Conservation (phyloP, 306 rosid genomes). For the Glycine latifolia region DNA sequence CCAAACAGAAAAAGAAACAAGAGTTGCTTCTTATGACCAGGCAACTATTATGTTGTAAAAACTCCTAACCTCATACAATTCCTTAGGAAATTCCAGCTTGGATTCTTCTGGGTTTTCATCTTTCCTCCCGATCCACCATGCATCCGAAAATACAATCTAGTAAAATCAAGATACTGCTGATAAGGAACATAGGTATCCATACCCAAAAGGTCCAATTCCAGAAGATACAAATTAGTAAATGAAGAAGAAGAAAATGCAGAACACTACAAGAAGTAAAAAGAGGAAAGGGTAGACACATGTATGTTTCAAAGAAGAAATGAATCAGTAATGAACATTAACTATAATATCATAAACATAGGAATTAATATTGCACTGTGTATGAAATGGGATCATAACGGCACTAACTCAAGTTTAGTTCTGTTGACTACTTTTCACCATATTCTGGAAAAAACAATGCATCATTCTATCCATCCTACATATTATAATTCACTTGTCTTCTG, state of each 20-base stretch:
- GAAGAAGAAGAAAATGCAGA: constrained; percentile 33
- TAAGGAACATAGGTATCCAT: constrained; percentile 21
- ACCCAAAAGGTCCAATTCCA: constrained; percentile 32
- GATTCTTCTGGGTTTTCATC: constrained; percentile 86
- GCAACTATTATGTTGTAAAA: constrained; percentile 19
- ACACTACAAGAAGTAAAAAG: constrained; percentile 24
- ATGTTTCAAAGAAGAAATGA: constrained; percentile 14
- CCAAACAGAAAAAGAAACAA: constrained; percentile 23
- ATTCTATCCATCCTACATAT: background rate
- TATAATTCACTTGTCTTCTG: background rate
- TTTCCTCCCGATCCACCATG: constrained; percentile 93
- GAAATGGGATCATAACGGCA: constrained; percentile 19
- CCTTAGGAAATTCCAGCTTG: constrained; percentile 80
- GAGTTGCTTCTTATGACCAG: constrained; percentile 35
- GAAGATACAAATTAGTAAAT: constrained; percentile 24
- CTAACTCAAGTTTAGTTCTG: background rate
- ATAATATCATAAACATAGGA: constrained; percentile 31
- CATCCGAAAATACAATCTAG: constrained; percentile 91
- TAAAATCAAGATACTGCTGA: constrained; percentile 39
- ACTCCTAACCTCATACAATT: constrained; percentile 62
- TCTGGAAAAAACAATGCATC: background rate
- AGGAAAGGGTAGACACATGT: background rate
- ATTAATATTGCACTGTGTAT: background rate
- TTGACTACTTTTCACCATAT: constrained; percentile 15
- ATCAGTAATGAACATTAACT: constrained; percentile 7